Conservation (phyloP, 1,284 basidiomycete species). For the Moesziomyces sp. region DNA sequence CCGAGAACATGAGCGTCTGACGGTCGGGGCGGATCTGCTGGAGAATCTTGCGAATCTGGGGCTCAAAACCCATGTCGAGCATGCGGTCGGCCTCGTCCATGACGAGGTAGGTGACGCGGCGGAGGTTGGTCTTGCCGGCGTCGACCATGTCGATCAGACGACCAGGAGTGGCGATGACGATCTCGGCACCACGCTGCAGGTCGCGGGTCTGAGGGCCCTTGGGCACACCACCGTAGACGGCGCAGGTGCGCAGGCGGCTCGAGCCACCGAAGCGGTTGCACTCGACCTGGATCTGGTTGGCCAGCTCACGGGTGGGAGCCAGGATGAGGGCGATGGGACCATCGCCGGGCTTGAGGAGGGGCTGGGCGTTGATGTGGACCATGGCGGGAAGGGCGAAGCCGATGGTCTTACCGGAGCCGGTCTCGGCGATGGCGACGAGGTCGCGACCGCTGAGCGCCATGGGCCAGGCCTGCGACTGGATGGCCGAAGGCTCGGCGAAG, state of each 20-base stretch:
- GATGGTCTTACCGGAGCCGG: slow-evolving; percentile 78
- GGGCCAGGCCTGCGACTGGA: slow-evolving; percentile 98
- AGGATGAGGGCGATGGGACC: slow-evolving; percentile 96
- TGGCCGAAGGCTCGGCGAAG: slow-evolving; percentile 87
- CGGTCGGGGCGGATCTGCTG: slow-evolving; percentile 95
- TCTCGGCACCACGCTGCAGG: slow-evolving; percentile 93
- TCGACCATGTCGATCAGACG: slow-evolving; percentile 89
- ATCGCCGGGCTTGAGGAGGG: slow-evolving; percentile 90
- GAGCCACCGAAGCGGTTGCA: slow-evolving; percentile 98
- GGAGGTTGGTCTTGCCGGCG: slow-evolving; percentile 93
- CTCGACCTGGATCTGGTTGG: slow-evolving; percentile 98
- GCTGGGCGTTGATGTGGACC: slow-evolving; percentile 99
- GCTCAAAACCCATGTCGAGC: slow-evolving; percentile 99
- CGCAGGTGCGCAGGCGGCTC: slow-evolving; percentile 95
- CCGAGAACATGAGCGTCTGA: slow-evolving; percentile 85
- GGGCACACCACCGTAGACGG: slow-evolving; percentile 97
- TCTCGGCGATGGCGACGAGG: slow-evolving; percentile 87
- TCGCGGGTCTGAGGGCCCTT: slow-evolving; percentile 99
- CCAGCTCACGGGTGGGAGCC: slow-evolving; percentile 96
- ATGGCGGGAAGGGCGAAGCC: slow-evolving; percentile 97
- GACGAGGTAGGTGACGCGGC: slow-evolving; percentile 94
- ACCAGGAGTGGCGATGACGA: slow-evolving; percentile 83
- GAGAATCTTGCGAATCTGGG: slow-evolving; percentile 98
- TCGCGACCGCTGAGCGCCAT: slow-evolving; percentile 95
- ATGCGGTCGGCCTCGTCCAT: slow-evolving; percentile 99